A percentile compares a stretch with the other conserved stretches of the same genome.
Evolutionary conservation across 116 monocot species (phyloP).

Genomic region (Cymodocea nodosa): DNA sequence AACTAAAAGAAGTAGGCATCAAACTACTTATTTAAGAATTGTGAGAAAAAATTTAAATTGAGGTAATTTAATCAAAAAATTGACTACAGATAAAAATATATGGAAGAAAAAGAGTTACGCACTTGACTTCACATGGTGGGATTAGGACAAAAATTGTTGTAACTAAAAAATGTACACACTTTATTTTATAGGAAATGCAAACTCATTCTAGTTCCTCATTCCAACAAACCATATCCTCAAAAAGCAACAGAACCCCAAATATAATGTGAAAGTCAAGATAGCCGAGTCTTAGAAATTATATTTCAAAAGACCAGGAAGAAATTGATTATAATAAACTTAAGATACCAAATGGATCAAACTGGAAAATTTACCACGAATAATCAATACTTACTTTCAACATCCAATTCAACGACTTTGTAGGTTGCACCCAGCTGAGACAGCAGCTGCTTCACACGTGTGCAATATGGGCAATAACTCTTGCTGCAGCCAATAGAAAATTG

Average conservation of each 20-base stretch:
- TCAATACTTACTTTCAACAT: slow-evolving; percentile 53
- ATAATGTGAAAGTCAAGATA: not conserved
- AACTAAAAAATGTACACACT: no score
- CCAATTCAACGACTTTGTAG: slow-evolving; percentile 46
- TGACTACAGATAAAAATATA: no score
- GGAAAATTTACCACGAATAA: not conserved
- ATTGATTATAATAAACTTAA: not conserved
- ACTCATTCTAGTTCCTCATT: no score
- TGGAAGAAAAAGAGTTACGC: no score
- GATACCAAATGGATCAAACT: not conserved
- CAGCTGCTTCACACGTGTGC: slow-evolving; percentile 50
- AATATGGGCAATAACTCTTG: slow-evolving; percentile 64
- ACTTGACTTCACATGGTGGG: no score
- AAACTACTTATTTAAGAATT: no score
- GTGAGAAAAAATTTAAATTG: no score
- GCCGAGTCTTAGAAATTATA: not conserved
- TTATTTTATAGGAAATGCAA: no score
- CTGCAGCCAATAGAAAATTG: slow-evolving; percentile 20
- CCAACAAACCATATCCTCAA: no score
- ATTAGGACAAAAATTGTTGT: no score
- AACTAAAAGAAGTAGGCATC: no score
- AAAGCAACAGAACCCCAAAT: not conserved
- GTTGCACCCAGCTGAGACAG: slow-evolving; percentile 35
- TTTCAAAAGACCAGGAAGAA: not conserved
- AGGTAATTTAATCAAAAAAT: no score